Conservation (phyloP, 2,329 filamentous ascomycete genomes). For the Claviceps humidiphila region DNA sequence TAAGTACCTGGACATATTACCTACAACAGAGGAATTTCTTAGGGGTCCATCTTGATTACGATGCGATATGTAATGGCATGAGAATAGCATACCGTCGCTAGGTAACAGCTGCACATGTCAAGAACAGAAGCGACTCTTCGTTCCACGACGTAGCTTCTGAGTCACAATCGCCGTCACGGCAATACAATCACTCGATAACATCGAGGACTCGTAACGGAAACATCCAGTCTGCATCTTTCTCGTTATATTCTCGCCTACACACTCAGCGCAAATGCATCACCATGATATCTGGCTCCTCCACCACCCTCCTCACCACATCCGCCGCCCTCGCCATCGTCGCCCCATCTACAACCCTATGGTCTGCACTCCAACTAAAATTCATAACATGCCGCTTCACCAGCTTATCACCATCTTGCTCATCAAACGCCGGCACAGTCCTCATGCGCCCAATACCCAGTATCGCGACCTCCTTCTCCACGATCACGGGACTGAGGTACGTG, state of each 20-base stretch:
- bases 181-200: no score
- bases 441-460: slow-evolving; percentile 82
- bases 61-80: no score
- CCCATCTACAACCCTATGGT: slow-evolving; percentile 88
- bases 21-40: no score
- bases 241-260: neutral
- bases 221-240: no score
- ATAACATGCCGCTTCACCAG: slow-evolving; percentile 66
- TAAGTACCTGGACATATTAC: no score
- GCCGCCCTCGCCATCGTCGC: slow-evolving; percentile 88
- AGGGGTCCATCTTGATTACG: no score
- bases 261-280: slow-evolving; percentile 63
- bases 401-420: slow-evolving; percentile 30
- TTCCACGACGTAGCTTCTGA: no score
- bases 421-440: slow-evolving; percentile 70
- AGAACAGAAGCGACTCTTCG: no score
- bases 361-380: slow-evolving; percentile 93
- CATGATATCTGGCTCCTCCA: slow-evolving; percentile 83
- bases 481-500: slow-evolving; percentile 80
- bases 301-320: slow-evolving; percentile 60
- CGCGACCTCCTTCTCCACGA: slow-evolving; percentile 80
- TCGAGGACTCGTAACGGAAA: no score
- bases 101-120: no score
- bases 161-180: no score
- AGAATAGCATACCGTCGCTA: no score